Base-by-base conservation (phyloP, 176 grass and related monocot genomes). In the Puya raimondii region DNA sequence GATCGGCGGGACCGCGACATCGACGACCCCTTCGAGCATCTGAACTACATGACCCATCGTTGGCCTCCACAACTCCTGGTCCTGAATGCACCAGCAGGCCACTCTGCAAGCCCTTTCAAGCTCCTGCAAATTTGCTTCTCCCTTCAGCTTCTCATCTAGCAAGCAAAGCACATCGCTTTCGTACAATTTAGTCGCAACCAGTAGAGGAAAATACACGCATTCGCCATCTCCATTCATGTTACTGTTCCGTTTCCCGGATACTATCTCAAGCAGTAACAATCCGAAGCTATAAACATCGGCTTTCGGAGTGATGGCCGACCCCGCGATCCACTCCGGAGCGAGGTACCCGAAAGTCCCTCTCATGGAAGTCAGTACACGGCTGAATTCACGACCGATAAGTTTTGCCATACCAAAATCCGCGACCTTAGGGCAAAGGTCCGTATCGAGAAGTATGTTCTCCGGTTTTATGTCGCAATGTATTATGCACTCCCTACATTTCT, bases 311-410 rank as follows among this genome's bases (percentile, higher is more conserved):
- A 89, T 23, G 12, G 48, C 69, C 18, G 18, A 23, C 50, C 79
- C 82, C 0, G 76, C 20, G 2, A 89, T 79, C 87, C 87, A 89
- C 63, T 89, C 87, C 51, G 79, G 72, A 26, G 82, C 82, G 20
- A 89, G 82, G 53, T 85, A 89, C 1, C 82, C 87, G n/a, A 89
- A 57, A 53, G 86, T 88, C 54, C 82, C 86, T 18, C 81, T 71
- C 86, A 85, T 84, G 78, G 78, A 84, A 48, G 86, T 88, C 74
- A 67, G 65, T 10, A 42, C 65, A 3, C 65, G 65, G 65, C 65
- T 67, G n/a, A 67, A 67, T 47, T 67, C 65, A n/a, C 3, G 65
- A 48, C 65, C 33, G 33, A 67, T 29, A 33, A 67, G 65, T 33
- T 67, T 67, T 16, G 65, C 65, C 65, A 67, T 67, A 10, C 65